These are phyloP conservation scores for Salix exigua DNA, from an alignment of 345 rosid genomes.

Conservation along the genomic window DNA sequence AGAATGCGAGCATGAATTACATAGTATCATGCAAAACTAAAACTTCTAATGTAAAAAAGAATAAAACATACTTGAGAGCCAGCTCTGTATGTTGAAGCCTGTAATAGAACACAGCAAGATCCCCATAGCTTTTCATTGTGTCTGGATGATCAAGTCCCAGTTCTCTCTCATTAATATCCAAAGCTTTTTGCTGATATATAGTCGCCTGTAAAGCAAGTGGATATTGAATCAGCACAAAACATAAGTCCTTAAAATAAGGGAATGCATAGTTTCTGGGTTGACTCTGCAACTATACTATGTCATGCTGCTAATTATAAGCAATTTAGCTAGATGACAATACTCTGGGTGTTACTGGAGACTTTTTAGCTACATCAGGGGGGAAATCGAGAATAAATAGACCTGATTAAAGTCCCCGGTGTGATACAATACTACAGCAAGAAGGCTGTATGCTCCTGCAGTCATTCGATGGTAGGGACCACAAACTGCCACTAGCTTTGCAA, in stretches of 20 bases:
- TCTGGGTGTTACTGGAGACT: neutral
- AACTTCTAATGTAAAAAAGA: conserved; percentile 5
- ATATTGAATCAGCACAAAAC: conserved; percentile 14
- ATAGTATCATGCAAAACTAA: conserved; percentile 3
- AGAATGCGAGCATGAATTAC: neutral
- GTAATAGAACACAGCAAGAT: conserved; percentile 99
- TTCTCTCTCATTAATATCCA: conserved; percentile 99
- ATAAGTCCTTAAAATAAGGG: conserved; percentile 17
- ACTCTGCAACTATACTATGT: neutral
- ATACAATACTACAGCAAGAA: conserved; percentile 95
- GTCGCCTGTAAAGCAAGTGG: conserved; percentile 66
- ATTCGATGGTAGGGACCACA: conserved; percentile 98
- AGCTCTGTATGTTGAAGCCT: conserved; percentile 97
- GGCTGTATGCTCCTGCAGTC: conserved; percentile 99
- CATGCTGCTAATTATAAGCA: neutral
- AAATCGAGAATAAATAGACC: conserved; percentile 38
- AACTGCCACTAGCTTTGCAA: conserved; percentile 92
- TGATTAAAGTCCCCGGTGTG: conserved; percentile 99
- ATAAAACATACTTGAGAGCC: conserved; percentile 81
- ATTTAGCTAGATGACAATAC: conserved; percentile 3
- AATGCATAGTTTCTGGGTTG: neutral
- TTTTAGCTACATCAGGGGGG: neutral
- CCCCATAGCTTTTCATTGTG: conserved; percentile 99
- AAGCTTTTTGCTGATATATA: conserved; percentile 94
- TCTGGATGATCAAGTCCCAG: conserved; percentile 98